Base-by-base conservation (phyloP, 1,284 basidiomycete genomes). In the Boletus albobrunnescens region DNA sequence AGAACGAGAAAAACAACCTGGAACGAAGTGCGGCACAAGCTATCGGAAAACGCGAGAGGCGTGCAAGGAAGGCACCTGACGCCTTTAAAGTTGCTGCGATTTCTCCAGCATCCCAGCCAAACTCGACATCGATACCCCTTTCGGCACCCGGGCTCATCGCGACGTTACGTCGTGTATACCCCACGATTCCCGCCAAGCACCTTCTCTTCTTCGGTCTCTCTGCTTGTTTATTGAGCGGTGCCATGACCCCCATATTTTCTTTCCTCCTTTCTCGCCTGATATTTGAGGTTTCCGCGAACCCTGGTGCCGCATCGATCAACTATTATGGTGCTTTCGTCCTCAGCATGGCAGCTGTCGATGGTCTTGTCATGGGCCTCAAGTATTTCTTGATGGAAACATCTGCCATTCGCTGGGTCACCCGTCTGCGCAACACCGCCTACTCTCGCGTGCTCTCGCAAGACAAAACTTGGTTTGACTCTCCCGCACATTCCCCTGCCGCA, bases 211-310 rank as follows among this genome's bases (percentile, higher is more conserved):
- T 88, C 39, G 94, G 92, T 6, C 68, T 94, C 14, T 1, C 82
- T 47, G 63, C 79, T 27, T 83, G 82, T 46, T 55, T 93, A 27
- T 65, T 78, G 27, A 86, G 83, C 51, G 94, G 94, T 20, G 77
- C 86, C 0, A 82, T 89, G 71, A 95, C 91, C 0, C 95, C 95
- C 0, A 57, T 95, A 36, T 99, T 98, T 74, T 94, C 94, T 0
- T 92, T 78, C 71, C 77, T 93, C 54, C 82, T 98, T 51, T 88
- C 92, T 11, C 78, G 79, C 26, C 78, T 98, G 22, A 78, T 98
- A 58, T 82, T 82, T 56, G 78, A 87, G 52, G 84, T 91, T 41
- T 90, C 89, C 19, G 75, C 74, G 24, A 88, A 87, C 37, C 85
- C 82, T 0, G 67, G 72, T 6, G 70, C 84, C 56, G 66, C 82